phyloP scores from a whole-genome alignment of 495 filamentous ascomycete species.

The Amphirosellinia nigrospora region DNA sequence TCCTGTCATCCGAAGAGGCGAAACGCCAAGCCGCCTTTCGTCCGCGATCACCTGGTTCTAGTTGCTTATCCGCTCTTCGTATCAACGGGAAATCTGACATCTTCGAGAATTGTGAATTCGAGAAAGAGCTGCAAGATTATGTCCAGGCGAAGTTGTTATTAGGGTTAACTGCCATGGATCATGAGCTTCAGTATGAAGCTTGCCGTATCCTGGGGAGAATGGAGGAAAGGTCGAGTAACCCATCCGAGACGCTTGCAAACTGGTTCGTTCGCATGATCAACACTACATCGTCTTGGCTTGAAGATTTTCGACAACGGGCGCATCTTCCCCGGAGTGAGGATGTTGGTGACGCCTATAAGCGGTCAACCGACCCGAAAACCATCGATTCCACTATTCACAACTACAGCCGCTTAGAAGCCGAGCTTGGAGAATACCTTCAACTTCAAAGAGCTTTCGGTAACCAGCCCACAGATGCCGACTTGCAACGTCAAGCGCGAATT shows the following conservation, averaged over 20 bases:
- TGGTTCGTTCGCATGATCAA: constrained; percentile 56
- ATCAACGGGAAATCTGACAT: constrained; percentile 56
- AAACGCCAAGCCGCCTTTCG: constrained; percentile 43
- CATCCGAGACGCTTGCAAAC: constrained; percentile 52
- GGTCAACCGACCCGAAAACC: constrained; percentile 56
- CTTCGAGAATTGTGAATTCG: constrained; percentile 55
- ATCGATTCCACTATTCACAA: constrained; percentile 62
- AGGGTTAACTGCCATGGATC: constrained; percentile 59
- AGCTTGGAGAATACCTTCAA: constrained; percentile 63
- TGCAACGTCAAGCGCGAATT: constrained; percentile 67
- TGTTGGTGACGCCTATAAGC: constrained; percentile 47
- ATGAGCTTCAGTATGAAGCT: constrained; percentile 58
- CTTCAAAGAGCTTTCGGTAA: constrained; percentile 55
- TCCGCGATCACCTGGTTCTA: constrained; percentile 40
- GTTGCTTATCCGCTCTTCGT: constrained; percentile 43
- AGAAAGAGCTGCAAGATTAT: constrained; percentile 55
- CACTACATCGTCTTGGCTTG: constrained; percentile 51
- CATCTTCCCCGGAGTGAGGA: constrained; percentile 58
- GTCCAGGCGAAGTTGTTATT: constrained; percentile 55
- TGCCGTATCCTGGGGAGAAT: constrained; percentile 57
- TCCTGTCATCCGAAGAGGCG: constrained; percentile 50
- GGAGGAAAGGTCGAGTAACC: constrained; percentile 50
- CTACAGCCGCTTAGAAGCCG: constrained; percentile 60
- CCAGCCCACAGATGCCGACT: constrained; percentile 63
- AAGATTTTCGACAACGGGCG: constrained; percentile 54